Conservation (phyloP, 495 filamentous ascomycete genomes). For the Chaetomidium leptoderma region DNA sequence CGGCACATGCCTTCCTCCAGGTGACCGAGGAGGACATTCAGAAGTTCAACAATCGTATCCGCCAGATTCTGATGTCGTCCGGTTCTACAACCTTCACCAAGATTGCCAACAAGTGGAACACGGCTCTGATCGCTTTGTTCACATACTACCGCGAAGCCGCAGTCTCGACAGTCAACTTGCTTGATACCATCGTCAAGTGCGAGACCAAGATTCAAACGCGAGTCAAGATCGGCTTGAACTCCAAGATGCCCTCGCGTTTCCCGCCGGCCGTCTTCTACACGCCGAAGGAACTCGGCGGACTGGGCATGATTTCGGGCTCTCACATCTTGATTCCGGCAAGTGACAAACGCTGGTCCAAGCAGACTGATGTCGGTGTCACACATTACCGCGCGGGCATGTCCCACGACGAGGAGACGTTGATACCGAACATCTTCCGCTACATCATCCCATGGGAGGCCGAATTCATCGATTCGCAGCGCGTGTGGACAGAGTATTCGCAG, state of each 20-base stretch:
- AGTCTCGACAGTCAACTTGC: slow-evolving; percentile 90
- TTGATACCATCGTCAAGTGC: slow-evolving; percentile 99
- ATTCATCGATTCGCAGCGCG: slow-evolving; percentile 97
- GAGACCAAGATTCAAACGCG: slow-evolving; percentile 99
- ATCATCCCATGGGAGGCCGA: slow-evolving; percentile 99
- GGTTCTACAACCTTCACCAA: slow-evolving; percentile 99
- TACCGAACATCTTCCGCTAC: slow-evolving; percentile 99
- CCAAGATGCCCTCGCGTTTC: slow-evolving; percentile 99
- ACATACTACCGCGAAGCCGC: slow-evolving; percentile 99
- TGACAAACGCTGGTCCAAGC: slow-evolving; percentile 97
- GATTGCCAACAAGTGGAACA: slow-evolving; percentile 99
- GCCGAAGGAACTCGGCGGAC: slow-evolving; percentile 93
- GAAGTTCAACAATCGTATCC: slow-evolving; percentile 98
- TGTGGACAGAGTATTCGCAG: slow-evolving; percentile 99
- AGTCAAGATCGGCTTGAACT: slow-evolving; percentile 98
- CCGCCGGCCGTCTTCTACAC: slow-evolving; percentile 99
- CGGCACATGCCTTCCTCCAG: slow-evolving; percentile 95
- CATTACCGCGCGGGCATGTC: slow-evolving; percentile 99
- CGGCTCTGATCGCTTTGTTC: slow-evolving; percentile 95
- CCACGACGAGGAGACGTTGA: slow-evolving; percentile 95
- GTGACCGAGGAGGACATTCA: slow-evolving; percentile 98
- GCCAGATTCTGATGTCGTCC: slow-evolving; percentile 98
- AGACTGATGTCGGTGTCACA: slow-evolving; percentile 95
- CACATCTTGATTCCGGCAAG: slow-evolving; percentile 98
- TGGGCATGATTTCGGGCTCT: slow-evolving; percentile 98